These are phyloP conservation scores for Turritis glabra DNA, from an alignment of 345 rosid species.

Conservation along the genomic window DNA sequence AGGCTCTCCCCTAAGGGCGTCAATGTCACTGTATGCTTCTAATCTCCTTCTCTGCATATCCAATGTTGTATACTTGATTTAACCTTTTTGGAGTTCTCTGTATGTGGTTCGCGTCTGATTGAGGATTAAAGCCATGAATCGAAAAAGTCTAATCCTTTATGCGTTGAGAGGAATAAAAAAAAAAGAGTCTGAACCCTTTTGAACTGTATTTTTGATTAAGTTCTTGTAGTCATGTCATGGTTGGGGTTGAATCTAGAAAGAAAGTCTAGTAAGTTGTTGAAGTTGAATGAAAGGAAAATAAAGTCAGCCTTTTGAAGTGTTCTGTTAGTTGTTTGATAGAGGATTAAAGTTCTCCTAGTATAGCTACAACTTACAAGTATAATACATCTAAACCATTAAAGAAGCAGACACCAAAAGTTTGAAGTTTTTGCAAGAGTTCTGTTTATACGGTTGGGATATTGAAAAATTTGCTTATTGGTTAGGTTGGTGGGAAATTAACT, in stretches of 20 bases:
- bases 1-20: conserved; percentile 82
- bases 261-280: background rate
- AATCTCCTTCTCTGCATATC: conserved; percentile 11
- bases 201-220: background rate
- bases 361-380: background rate
- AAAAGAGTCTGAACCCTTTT: background rate
- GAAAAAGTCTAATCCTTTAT: conserved; percentile 14
- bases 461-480: conserved; percentile 8
- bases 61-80: background rate
- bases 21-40: conserved; percentile 76
- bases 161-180: background rate
- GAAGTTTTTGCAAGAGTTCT: conserved; percentile 9
- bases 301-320: conserved; percentile 14
- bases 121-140: background rate
- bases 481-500: conserved; percentile 78
- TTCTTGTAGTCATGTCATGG: background rate
- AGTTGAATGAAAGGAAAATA: background rate
- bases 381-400: background rate
- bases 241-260: background rate
- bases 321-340: conserved; percentile 10
- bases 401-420: background rate
- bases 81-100: background rate
- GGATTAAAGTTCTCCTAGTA: background rate
- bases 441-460: background rate
- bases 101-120: background rate